These are phyloP conservation scores for Colletotrichum lentis DNA, from an alignment of 2,329 filamentous ascomycete species.

Conservation along the genomic window DNA sequence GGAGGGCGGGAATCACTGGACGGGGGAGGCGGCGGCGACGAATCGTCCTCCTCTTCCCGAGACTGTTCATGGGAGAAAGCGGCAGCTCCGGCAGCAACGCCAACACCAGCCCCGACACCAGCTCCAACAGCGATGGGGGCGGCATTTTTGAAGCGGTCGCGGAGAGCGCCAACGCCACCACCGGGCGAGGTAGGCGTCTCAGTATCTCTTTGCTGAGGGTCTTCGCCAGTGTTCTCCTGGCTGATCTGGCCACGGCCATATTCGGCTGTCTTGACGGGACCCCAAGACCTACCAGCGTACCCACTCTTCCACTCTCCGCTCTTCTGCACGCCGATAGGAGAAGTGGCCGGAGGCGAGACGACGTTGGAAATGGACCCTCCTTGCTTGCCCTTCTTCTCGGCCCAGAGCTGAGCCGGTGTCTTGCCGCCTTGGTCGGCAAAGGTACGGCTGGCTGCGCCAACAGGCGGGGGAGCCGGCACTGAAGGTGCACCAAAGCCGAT, in stretches of 20 bases:
- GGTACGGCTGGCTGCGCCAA: slow-evolving; percentile 85
- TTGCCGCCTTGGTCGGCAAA: slow-evolving; percentile 96
- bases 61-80: slow-evolving; percentile 9
- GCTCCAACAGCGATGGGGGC: slow-evolving; percentile 68
- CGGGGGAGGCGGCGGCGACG: slow-evolving; percentile 58
- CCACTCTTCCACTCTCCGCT: slow-evolving; percentile 94
- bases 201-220: slow-evolving; percentile 51
- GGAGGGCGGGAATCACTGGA: slow-evolving; percentile 71
- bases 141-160: slow-evolving; percentile 84
- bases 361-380: slow-evolving; percentile 61
- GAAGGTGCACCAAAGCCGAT: slow-evolving; percentile 71
- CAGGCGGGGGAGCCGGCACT: slow-evolving; percentile 63
- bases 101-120: slow-evolving; percentile 43
- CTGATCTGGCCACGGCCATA: slow-evolving; percentile 68
- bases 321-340: slow-evolving; percentile 70
- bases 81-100: slow-evolving; percentile 61
- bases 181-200: slow-evolving; percentile 63
- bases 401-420: slow-evolving; percentile 96
- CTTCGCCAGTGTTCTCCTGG: slow-evolving; percentile 71
- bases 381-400: slow-evolving; percentile 92
- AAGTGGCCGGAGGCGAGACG: slow-evolving; percentile 52
- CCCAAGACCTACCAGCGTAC: slow-evolving; percentile 91
- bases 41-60: slow-evolving; percentile 51
- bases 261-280: slow-evolving; percentile 76
- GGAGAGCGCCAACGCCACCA: slow-evolving; percentile 76